These are phyloP conservation scores for Pyrenochaeta sp. DNA, from an alignment of 2,329 filamentous ascomycete genomes.

Conservation along the genomic window DNA sequence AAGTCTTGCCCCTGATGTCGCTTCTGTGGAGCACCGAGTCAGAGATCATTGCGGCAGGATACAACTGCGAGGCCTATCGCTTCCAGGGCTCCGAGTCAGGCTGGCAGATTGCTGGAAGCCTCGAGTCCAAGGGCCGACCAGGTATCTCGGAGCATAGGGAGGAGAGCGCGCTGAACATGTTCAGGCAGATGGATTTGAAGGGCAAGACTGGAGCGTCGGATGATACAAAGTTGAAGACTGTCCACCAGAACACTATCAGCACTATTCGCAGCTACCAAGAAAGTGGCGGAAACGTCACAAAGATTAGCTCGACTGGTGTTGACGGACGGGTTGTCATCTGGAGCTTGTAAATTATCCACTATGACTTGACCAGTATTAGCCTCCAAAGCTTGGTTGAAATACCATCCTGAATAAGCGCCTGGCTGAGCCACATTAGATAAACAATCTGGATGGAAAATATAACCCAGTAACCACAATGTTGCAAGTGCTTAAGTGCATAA, in stretches of 20 bases:
- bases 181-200: slow-evolving; percentile 97
- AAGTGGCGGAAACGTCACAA: slow-evolving; percentile 68
- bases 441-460: too few species aligned
- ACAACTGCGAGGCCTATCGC: slow-evolving; percentile 87
- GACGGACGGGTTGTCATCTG: slow-evolving; percentile 59
- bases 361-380: too few species aligned
- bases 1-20: slow-evolving; percentile 90
- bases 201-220: slow-evolving; percentile 76
- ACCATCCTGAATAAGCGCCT: too few species aligned
- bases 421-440: too few species aligned
- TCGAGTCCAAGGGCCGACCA: slow-evolving; percentile 74
- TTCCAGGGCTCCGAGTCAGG: slow-evolving; percentile 80
- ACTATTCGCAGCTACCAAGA: slow-evolving; percentile 80
- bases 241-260: slow-evolving; percentile 95
- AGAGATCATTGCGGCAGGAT: slow-evolving; percentile 94
- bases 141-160: slow-evolving; percentile 72
- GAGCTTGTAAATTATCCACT: slow-evolving; percentile 46
- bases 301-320: slow-evolving; percentile 74
- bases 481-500: not conserved
- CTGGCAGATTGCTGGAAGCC: slow-evolving; percentile 82
- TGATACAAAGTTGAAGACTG: slow-evolving; percentile 92
- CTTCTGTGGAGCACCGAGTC: slow-evolving; percentile 90
- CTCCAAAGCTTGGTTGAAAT: too few species aligned
- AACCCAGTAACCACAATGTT: not conserved
- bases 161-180: slow-evolving; percentile 97